Conservation (phyloP, 768 basidiomycete genomes). For the Lentinula sp. region DNA sequence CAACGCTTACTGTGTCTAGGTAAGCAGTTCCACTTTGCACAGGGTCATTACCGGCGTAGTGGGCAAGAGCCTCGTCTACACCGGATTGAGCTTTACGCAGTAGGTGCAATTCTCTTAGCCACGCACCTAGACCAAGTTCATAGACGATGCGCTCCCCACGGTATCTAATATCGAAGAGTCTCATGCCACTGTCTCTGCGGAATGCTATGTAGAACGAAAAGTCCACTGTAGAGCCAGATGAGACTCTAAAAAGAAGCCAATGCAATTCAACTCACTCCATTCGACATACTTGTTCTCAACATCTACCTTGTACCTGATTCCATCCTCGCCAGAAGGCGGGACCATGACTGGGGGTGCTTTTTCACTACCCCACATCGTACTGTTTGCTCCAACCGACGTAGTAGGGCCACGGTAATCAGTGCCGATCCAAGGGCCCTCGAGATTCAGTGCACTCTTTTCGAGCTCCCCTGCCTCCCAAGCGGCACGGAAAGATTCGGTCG, state of each 20-base stretch:
- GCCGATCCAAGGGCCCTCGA: constrained; percentile 15
- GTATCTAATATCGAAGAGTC: constrained; percentile 32
- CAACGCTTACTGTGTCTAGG: constrained; percentile 26
- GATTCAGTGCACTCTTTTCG: constrained; percentile 12
- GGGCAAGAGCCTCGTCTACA: background rate
- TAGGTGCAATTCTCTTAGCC: background rate
- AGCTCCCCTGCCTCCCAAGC: constrained; percentile 15
- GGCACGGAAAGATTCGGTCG: constrained; percentile 13
- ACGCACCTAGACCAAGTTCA: constrained; percentile 25
- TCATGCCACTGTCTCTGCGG: constrained; percentile 46
- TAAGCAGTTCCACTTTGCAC: constrained; percentile 45
- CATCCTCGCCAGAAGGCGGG: constrained; percentile 11
- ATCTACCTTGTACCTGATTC: background rate
- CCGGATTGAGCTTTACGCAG: background rate
- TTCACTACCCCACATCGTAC: constrained; percentile 5
- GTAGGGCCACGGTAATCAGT: constrained; percentile 9
- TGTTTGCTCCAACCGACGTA: background rate
- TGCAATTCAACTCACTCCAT: constrained; percentile 8
- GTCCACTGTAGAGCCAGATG: constrained; percentile 9
- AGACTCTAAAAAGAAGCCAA: background rate
- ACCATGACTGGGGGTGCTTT: constrained; percentile 12
- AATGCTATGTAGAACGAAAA: constrained; percentile 31
- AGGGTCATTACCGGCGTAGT: constrained; percentile 42
- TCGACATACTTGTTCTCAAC: constrained; percentile 12
- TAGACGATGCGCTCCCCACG: constrained; percentile 44